Evolutionary conservation across 2,329 filamentous ascomycete genomes (phyloP).

Genomic region (Seiridium unicorne): DNA sequence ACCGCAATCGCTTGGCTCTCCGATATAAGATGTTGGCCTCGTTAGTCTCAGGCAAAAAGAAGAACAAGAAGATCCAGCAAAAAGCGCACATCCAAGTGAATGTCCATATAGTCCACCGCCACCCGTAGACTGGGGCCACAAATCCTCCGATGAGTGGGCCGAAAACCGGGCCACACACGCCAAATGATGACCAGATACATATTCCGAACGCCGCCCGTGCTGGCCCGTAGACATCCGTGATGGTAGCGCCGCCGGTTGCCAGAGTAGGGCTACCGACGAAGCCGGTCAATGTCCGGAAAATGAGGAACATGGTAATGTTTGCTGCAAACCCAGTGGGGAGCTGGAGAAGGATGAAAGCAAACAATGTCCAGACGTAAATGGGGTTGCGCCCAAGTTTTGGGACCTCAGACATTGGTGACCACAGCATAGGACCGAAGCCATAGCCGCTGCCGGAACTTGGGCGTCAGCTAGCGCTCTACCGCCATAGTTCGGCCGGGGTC

Average conservation of each 20-base stretch:
- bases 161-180: background rate
- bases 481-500: background rate
- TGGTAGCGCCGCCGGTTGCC: slow-evolving; percentile 17
- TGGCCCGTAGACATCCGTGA: slow-evolving; percentile 18
- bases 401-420: slow-evolving; percentile 45
- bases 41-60: background rate
- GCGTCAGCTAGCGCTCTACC: background rate
- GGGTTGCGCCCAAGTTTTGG: slow-evolving; percentile 46
- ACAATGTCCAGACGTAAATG: slow-evolving; percentile 45
- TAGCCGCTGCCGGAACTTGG: slow-evolving; percentile 38
- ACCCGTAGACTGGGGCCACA: background rate
- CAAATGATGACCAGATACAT: slow-evolving; percentile 14
- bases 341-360: slow-evolving; percentile 47
- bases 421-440: slow-evolving; percentile 43
- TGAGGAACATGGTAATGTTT: slow-evolving; percentile 51
- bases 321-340: slow-evolving; percentile 43
- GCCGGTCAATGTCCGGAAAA: slow-evolving; percentile 50
- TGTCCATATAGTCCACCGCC: slow-evolving; percentile 1
- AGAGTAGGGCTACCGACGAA: slow-evolving; percentile 35
- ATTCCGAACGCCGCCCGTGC: slow-evolving; percentile 17
- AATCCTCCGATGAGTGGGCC: background rate
- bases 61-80: background rate
- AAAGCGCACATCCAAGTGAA: background rate
- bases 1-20: background rate
- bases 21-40: background rate